These are phyloP conservation scores for Anthracocystis setariae DNA, from an alignment of 1,284 basidiomycete species.

Conservation along the genomic window DNA sequence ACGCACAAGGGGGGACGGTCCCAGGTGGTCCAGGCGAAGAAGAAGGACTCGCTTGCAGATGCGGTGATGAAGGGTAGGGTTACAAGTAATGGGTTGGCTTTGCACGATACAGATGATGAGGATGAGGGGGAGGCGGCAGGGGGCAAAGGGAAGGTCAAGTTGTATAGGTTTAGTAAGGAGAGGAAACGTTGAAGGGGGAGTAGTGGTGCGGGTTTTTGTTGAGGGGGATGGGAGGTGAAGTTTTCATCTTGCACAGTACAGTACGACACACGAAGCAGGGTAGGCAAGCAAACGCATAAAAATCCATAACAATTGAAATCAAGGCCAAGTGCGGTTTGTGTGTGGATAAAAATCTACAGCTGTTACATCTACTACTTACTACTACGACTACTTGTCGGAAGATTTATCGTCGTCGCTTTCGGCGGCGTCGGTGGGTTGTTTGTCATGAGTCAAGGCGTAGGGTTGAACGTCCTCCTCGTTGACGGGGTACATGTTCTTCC, in stretches of 20 bases:
- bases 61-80: constrained; percentile 50
- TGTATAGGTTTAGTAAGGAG: constrained; percentile 59
- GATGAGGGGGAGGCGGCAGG: constrained; percentile 31
- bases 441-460: constrained; percentile 10
- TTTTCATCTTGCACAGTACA: no score
- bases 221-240: no score
- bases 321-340: no score
- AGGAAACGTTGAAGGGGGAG: constrained; percentile 49
- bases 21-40: constrained; percentile 27
- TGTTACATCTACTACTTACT: no score
- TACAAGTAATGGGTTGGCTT: constrained; percentile 48
- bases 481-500: background rate
- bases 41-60: constrained; percentile 26
- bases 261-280: no score
- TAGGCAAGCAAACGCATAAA: background rate
- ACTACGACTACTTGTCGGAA: background rate
- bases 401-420: background rate
- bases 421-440: constrained; percentile 1
- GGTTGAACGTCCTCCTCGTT: constrained; percentile 6
- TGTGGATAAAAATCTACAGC: no score
- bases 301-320: background rate
- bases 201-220: no score
- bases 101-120: constrained; percentile 38
- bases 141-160: constrained; percentile 9
- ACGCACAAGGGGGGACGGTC: constrained; percentile 43